Evolutionary conservation across 495 filamentous ascomycete genomes (phyloP).

Genomic region (Massariosphaeria phaeospora): DNA sequence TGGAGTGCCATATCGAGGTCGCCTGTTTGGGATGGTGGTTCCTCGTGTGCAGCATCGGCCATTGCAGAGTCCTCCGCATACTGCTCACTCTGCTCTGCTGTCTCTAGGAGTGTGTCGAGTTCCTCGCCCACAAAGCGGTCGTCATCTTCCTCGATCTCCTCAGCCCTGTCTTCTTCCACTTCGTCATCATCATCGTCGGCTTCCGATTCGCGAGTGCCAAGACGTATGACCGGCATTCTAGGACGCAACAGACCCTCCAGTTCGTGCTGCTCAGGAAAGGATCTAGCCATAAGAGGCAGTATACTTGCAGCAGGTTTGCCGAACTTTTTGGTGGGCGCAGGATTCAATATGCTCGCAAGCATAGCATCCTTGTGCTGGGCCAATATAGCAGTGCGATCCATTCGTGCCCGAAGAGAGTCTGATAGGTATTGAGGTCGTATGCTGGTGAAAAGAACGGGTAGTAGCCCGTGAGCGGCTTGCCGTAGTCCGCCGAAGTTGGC

Average conservation of each 20-base stretch:
- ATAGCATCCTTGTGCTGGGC: constrained; percentile 60
- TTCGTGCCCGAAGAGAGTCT: constrained; percentile 58
- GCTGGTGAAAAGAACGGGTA: constrained; percentile 56
- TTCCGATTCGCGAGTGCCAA: constrained; percentile 12
- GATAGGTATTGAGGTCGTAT: constrained; percentile 58
- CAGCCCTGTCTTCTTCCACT: background rate
- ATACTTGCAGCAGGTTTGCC: constrained; percentile 60
- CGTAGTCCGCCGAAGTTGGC: constrained; percentile 36
- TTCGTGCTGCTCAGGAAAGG: constrained; percentile 53
- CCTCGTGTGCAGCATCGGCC: background rate
- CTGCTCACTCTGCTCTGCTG: constrained; percentile 1
- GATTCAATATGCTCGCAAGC: constrained; percentile 74
- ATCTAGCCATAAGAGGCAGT: constrained; percentile 65
- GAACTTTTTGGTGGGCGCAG: constrained; percentile 55
- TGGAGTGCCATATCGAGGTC: background rate
- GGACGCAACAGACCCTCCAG: constrained; percentile 71
- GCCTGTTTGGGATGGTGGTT: background rate
- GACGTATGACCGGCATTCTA: constrained; percentile 52
- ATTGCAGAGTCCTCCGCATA: background rate
- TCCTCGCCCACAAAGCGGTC: constrained; percentile 24
- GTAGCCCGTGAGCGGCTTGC: constrained; percentile 53
- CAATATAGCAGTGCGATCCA: constrained; percentile 75
- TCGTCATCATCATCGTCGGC: constrained; percentile 14
- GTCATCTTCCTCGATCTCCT: constrained; percentile 16
- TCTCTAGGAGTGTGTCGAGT: constrained; percentile 19